Percentiles rank a stretch among this genome's conserved stretches.
These are phyloP conservation scores for Botrytis cinerea DNA, from an alignment of 2,329 filamentous ascomycete genomes.

Conservation along the genomic window DNA sequence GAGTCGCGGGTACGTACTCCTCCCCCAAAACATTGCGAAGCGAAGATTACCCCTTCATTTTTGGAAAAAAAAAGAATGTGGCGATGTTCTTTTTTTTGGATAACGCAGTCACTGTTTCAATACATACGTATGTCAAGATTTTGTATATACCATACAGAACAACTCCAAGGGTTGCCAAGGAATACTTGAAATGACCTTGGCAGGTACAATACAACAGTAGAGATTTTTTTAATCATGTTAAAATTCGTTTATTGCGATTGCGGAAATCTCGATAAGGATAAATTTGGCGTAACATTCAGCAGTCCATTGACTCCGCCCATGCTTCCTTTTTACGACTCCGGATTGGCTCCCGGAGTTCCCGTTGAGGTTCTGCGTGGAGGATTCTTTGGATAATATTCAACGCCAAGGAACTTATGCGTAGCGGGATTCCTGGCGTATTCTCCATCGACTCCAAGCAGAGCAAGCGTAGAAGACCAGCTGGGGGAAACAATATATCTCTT, in stretches of 20 bases:
- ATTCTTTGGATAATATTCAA: constrained; percentile 12
- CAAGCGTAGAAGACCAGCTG: not conserved
- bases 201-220: not conserved
- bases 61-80: not conserved
- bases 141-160: not conserved
- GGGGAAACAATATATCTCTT: constrained; percentile 12
- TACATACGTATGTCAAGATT: not conserved
- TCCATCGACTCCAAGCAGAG: not conserved
- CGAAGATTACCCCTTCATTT: constrained; percentile 5
- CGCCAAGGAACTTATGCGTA: not conserved
- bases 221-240: not conserved
- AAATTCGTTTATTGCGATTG: not conserved
- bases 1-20: not conserved
- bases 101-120: not conserved
- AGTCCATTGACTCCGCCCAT: constrained; percentile 13
- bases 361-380: constrained; percentile 8
- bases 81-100: not conserved
- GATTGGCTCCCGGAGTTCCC: constrained; percentile 13
- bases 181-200: not conserved
- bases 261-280: constrained; percentile 5
- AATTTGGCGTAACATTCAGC: not conserved
- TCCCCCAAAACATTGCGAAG: not conserved
- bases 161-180: not conserved
- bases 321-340: constrained; percentile 4
- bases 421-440: not conserved